Base-by-base conservation (phyloP, 2,329 filamentous ascomycete genomes). In the Samsoniella hepiali region DNA sequence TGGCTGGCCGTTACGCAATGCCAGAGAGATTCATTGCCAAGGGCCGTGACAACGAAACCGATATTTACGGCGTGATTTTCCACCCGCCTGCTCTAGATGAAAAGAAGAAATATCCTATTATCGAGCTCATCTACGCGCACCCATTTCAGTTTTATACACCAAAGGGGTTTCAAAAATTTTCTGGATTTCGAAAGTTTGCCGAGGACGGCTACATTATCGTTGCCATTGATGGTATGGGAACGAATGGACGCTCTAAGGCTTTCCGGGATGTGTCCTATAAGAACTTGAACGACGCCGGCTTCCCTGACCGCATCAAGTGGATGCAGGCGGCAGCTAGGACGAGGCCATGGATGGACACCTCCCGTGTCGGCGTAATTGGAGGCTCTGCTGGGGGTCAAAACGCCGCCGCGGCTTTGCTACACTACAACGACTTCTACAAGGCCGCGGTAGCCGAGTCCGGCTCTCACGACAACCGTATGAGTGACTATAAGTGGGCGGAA, bases 191-290 rank as follows among this genome's bases (percentile, higher is more conserved):
- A 7, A 53, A 67, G 32, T 66, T 66, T 67, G 71, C 71, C 13
- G 64, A 72, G 15, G 62, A 68, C 13, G 72, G 71, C 31, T 74
- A 71, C 51, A 49, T 74, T 38, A 65, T 73, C 2, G 71, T 73
- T 3, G 65, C 67, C 5, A 36, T 72, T 9, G 72, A 74, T 51
- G 72, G 72, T 54, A 73, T 73, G 72, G 72, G 71, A 7, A 73
- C 72, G 1, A 70, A 70, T 55, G 71, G 69, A 68, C 69, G 72
- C 32, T 63, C 60, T 15, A 72, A 74, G 58, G 53, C 51, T 13
- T 73, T 74, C 38, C 72, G 72, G 49, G 68, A 74, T 22, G 65
- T 71, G 3, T 70, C 69, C 47, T 70, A 69, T 58, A 73, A 74
- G 66, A 69, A 73, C 13, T 63, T 72, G 5, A 64, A 68, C 5